Evolutionary conservation across 176 grass and related monocot species (phyloP).

Genomic region (Aegilops bicornis): DNA sequence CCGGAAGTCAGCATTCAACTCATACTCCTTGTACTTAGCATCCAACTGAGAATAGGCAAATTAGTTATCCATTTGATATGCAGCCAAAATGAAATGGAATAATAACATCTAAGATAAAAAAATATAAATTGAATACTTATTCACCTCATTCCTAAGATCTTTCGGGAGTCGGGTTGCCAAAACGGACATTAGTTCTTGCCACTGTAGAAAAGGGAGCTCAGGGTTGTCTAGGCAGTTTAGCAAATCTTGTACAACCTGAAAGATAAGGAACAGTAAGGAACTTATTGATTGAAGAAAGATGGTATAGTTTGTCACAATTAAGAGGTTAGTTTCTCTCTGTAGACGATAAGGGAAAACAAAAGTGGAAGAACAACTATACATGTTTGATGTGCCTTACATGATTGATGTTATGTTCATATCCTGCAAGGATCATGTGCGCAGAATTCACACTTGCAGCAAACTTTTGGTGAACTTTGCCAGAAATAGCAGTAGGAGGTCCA

Average conservation of each 20-base stretch:
- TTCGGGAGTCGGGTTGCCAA: constrained; percentile 94
- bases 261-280: constrained; percentile 15
- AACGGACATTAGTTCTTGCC: constrained; percentile 99
- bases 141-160: constrained; percentile 92
- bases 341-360: constrained; percentile 7
- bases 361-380: constrained; percentile 19
- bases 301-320: constrained; percentile 17
- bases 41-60: constrained; percentile 68
- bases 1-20: constrained; percentile 56
- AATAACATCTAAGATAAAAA: constrained; percentile 31
- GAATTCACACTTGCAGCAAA: constrained; percentile 79
- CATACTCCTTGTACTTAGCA: constrained; percentile 88
- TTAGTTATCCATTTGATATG: constrained; percentile 31
- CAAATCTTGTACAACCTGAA: constrained; percentile 83
- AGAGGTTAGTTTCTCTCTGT: constrained; percentile 2
- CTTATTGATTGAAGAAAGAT: constrained; percentile 20
- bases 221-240: constrained; percentile 93
- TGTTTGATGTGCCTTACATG: constrained; percentile 45
- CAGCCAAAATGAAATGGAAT: background rate
- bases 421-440: constrained; percentile 92
- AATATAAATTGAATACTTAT: constrained; percentile 16
- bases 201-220: constrained; percentile 98
- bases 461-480: constrained; percentile 95
- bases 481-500: constrained; percentile 84
- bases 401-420: constrained; percentile 93